Base-by-base conservation (phyloP, 2,329 filamentous ascomycete species). In the Colletotrichum limetticola region DNA sequence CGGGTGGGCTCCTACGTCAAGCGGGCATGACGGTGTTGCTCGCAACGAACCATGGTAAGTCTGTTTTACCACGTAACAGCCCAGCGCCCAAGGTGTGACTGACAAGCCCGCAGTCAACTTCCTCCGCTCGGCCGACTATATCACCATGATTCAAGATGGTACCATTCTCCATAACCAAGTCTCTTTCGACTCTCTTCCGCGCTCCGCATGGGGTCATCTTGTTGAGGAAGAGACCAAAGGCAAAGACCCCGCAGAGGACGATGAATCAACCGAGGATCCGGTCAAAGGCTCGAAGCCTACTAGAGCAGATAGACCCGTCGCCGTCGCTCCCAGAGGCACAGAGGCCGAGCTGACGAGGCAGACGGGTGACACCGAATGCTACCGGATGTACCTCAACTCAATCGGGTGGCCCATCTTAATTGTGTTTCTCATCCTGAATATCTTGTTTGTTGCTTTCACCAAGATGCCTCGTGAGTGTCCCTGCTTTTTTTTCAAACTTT, bases 1-100 rank as follows among this genome's bases (percentile, higher is more conserved):
- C 75, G 0, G 70, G 78, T 4, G 87, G 88, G 0, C 68, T 89
- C 1, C 76, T 88, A 1, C 81, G 81, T 14, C 77, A 76, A 16
- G 76, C 78, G 22, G 78, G 80, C 0, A 79, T 79, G 8, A 86
- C 85, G 0, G 83, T 85, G 1, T 71, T 89, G 1, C 76, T 88
- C 5, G 82, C 82, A 2, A 85, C 85, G 0, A 84, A 86, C 63
- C 79, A 81, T 1, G 76, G 80, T 79, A 76, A 74, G 74, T 77
- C 71, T 11, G 19, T 73, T 26, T 63, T 46, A 46, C 11, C n/a
- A 46, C 42, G 6, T 8, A 46, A 46, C 3, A 46, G 4, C 3
- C 19, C 28, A 35, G 5, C 12, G 37, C 5, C 37, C 14, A 42
- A 42, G 14, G 30, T 26, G 52, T 14, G 30, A 55, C 74, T 71